Evolutionary conservation across 805 yeast species (phyloP).

Genomic region (Blastobotrys terrestris): DNA sequence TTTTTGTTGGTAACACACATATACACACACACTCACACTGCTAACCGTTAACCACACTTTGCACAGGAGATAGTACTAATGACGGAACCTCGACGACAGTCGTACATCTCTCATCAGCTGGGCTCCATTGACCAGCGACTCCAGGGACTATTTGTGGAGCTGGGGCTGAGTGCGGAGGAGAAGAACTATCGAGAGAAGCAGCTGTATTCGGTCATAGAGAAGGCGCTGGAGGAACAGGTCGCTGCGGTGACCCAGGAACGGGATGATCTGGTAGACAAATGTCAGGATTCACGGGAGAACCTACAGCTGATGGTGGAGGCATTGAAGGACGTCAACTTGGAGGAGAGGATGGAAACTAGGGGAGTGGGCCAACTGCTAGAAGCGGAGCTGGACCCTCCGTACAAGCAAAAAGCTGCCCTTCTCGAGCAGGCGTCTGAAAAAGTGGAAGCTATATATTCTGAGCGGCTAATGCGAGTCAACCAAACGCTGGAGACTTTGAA

Average conservation of each 20-base stretch:
- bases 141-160: conserved; percentile 23
- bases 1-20: not conserved
- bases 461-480: conserved; percentile 17
- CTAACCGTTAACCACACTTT: too few relatives aligned
- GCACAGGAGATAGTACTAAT: too few relatives aligned
- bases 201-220: conserved; percentile 23
- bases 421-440: conserved; percentile 15
- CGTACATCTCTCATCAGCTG: conserved; percentile 24
- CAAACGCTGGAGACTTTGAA: conserved; percentile 16
- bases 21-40: not conserved
- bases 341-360: not conserved
- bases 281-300: conserved; percentile 17
- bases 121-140: conserved; percentile 22
- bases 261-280: conserved; percentile 19
- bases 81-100: conserved; percentile 12
- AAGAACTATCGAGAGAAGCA: conserved; percentile 23
- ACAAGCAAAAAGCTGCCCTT: conserved; percentile 5
- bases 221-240: conserved; percentile 27
- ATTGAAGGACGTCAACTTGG: conserved; percentile 15
- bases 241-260: conserved; percentile 23
- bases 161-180: conserved; percentile 18
- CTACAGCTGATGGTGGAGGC: conserved; percentile 22
- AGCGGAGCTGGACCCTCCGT: conserved; percentile 23
- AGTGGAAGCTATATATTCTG: conserved; percentile 19
- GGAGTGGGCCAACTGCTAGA: conserved; percentile 9